Evolutionary conservation across 306 rosid species (phyloP).

Genomic region (Corylus americana): DNA sequence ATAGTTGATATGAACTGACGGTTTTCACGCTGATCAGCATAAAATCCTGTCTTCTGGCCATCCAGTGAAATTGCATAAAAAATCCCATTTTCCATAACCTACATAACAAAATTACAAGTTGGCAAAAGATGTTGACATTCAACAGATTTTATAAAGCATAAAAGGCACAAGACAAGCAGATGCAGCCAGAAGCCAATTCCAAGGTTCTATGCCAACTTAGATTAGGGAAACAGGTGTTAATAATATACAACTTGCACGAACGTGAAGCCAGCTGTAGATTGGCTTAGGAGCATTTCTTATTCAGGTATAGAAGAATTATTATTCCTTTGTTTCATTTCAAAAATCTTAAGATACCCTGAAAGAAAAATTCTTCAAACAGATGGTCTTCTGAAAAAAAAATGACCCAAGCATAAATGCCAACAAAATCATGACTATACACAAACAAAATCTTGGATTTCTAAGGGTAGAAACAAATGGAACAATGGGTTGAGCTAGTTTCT

Average conservation of each 20-base stretch:
- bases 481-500: constrained; percentile 4
- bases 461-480: constrained; percentile 4
- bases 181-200: constrained; percentile 1
- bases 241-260: not conserved
- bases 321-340: not conserved
- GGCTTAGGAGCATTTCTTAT: not conserved
- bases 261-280: not conserved
- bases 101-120: constrained; percentile 21
- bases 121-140: constrained; percentile 18
- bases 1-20: constrained; percentile 75
- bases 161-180: not conserved
- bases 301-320: not conserved
- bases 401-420: constrained; percentile 1
- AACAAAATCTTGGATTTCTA: constrained; percentile 2
- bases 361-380: not conserved
- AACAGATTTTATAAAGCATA: constrained; percentile 15
- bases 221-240: not conserved
- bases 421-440: not conserved
- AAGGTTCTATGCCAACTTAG: not conserved
- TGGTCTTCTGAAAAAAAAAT: not conserved
- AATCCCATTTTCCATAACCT: constrained; percentile 81
- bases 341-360: not conserved
- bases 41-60: constrained; percentile 96
- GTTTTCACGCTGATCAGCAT: constrained; percentile 94
- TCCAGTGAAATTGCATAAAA: constrained; percentile 72